These are phyloP conservation scores for Omphalotus olearius DNA, from an alignment of 1,284 basidiomycete species.

Conservation along the genomic window DNA sequence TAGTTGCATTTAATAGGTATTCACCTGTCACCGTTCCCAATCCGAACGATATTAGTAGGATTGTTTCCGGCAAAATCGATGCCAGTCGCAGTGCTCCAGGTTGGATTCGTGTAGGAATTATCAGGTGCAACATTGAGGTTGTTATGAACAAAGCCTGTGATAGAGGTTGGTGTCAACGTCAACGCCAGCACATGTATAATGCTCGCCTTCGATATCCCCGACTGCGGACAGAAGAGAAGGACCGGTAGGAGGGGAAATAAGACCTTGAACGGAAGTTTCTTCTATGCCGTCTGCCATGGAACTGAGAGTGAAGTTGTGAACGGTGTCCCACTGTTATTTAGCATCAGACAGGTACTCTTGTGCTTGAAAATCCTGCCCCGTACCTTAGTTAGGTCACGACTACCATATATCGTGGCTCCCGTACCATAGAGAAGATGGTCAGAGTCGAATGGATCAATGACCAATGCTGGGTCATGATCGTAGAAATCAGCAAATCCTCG, in stretches of 20 bases:
- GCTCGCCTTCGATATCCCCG: constrained; percentile 49
- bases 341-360: not conserved
- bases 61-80: constrained; percentile 57
- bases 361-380: not conserved
- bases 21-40: constrained; percentile 40
- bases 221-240: constrained; percentile 54
- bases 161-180: not conserved
- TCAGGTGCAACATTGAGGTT: constrained; percentile 42
- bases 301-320: constrained; percentile 54
- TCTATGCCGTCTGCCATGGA: constrained; percentile 62
- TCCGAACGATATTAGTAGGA: constrained; percentile 49
- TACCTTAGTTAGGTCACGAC: constrained; percentile 42
- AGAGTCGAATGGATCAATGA: constrained; percentile 46
- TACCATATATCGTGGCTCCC: constrained; percentile 56
- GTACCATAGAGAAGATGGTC: constrained; percentile 50
- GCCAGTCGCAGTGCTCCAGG: constrained; percentile 47
- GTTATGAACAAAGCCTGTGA: constrained; percentile 45
- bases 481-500: not conserved
- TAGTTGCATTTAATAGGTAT: constrained; percentile 2
- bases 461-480: constrained; percentile 24
- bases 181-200: not conserved
- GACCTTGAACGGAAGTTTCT: constrained; percentile 47
- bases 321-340: constrained; percentile 31
- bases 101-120: constrained; percentile 41
- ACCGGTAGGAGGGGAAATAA: constrained; percentile 27